phyloP scores from a whole-genome alignment of 805 yeast genomes.

The Jamesozyma spencerorum region DNA sequence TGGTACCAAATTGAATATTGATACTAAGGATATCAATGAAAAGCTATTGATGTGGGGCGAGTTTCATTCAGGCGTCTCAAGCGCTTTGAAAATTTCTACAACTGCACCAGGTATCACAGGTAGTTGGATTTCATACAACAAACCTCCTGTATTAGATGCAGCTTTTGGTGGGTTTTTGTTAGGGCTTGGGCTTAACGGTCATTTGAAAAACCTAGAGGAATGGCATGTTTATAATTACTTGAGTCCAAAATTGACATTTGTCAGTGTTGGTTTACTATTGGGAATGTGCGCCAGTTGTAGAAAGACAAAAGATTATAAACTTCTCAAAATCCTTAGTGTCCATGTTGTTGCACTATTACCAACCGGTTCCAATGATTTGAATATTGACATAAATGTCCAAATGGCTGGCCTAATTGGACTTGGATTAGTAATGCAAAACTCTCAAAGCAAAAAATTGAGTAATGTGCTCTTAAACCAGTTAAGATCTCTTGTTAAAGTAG shows the following conservation, averaged over 20 bases:
- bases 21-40: constrained; percentile 41
- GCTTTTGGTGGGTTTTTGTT: constrained; percentile 93
- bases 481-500: constrained; percentile 33
- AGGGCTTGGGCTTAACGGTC: constrained; percentile 89
- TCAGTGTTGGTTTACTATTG: constrained; percentile 76
- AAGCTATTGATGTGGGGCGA: constrained; percentile 63
- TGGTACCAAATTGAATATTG: constrained; percentile 52
- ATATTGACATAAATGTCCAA: constrained; percentile 75
- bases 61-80: constrained; percentile 85
- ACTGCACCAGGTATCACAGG: constrained; percentile 57
- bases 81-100: constrained; percentile 69
- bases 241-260: constrained; percentile 77
- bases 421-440: constrained; percentile 70
- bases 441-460: constrained; percentile 80
- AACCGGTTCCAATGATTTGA: constrained; percentile 79
- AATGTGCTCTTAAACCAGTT: constrained; percentile 68
- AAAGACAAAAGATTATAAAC: constrained; percentile 75
- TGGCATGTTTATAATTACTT: constrained; percentile 93
- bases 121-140: constrained; percentile 85
- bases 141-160: constrained; percentile 58
- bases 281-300: constrained; percentile 88
- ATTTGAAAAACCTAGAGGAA: constrained; percentile 71
- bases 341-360: constrained; percentile 91
- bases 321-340: constrained; percentile 85
- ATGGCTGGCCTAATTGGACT: constrained; percentile 87